Percentiles rank a stretch among this genome's conserved stretches.
Conservation (phyloP, 257 asterid species). For the Euphrasia confusa region DNA sequence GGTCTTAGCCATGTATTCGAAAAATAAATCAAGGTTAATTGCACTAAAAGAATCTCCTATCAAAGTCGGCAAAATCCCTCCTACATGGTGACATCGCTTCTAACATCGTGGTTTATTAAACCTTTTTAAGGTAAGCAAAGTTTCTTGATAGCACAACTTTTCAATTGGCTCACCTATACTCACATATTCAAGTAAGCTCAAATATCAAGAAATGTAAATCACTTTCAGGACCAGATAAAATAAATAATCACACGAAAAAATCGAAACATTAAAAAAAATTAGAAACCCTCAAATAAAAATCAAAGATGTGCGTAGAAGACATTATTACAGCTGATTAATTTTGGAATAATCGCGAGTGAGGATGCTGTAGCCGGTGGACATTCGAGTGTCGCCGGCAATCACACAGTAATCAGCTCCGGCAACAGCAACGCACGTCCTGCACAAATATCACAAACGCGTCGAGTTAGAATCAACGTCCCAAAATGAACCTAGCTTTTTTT, state of each 20-base stretch:
- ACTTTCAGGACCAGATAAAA: no score
- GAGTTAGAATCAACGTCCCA: neutral
- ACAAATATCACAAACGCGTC: neutral
- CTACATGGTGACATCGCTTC: no score
- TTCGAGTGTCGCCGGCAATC: conserved; percentile 64
- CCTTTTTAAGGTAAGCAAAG: no score
- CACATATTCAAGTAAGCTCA: no score
- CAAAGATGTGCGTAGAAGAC: neutral
- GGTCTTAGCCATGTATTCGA: no score
- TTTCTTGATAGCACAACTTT: no score
- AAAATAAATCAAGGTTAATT: no score
- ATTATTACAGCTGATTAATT: conserved; percentile 60
- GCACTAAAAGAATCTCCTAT: no score
- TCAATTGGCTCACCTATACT: no score
- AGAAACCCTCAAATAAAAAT: neutral
- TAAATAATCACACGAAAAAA: neutral
- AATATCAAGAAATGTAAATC: no score
- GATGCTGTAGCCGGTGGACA: conserved; percentile 73
- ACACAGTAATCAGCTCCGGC: conserved; percentile 8
- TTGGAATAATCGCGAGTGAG: conserved; percentile 97
- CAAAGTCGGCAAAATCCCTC: no score
- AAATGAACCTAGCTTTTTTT: neutral
- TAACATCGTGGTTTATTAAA: no score
- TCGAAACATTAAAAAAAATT: neutral
- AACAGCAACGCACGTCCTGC: neutral